phyloP scores from a whole-genome alignment of 2,329 filamentous ascomycete genomes.

The Dryadomyces sulphureus region DNA sequence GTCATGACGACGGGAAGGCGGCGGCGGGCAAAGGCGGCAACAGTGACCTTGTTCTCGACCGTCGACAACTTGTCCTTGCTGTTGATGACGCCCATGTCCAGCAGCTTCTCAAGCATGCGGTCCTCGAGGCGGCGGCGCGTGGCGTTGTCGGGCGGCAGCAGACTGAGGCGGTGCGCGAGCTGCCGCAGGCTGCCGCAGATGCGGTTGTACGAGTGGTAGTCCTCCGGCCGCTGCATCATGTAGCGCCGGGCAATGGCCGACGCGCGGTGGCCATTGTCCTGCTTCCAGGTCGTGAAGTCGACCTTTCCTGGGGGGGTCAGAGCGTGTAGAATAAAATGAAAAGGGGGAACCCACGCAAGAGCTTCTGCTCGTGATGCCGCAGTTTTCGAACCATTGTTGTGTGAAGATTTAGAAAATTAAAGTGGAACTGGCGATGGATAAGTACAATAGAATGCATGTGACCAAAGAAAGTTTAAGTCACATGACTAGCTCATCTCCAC shows the following conservation, averaged over 20 bases:
- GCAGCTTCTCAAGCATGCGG: constrained; percentile 78
- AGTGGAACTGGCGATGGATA: not conserved
- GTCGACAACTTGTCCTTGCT: constrained; percentile 63
- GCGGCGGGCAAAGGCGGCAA: constrained; percentile 74
- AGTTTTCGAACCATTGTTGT: constrained; percentile 78
- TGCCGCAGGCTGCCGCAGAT: constrained; percentile 76
- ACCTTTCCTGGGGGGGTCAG: constrained; percentile 30
- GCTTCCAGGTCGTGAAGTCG: constrained; percentile 90
- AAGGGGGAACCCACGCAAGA: constrained; percentile 33
- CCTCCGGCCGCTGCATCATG: constrained; percentile 76
- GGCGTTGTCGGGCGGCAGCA: constrained; percentile 65
- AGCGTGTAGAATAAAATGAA: no score
- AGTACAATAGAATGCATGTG: no score
- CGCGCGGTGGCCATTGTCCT: constrained; percentile 75
- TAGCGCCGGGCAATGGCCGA: constrained; percentile 67
- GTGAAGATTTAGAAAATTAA: not conserved
- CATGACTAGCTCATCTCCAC: no score
- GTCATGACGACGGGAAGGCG: constrained; percentile 82
- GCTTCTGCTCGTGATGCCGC: constrained; percentile 93
- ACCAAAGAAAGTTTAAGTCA: no score
- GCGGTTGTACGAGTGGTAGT: constrained; percentile 56
- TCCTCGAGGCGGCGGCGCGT: constrained; percentile 74
- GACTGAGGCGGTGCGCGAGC: constrained; percentile 74
- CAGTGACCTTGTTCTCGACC: constrained; percentile 79
- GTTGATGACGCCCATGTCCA: constrained; percentile 78